These are phyloP conservation scores for Trypanosoma boissoni DNA, from an alignment of 208 protist species.

Conservation along the genomic window DNA sequence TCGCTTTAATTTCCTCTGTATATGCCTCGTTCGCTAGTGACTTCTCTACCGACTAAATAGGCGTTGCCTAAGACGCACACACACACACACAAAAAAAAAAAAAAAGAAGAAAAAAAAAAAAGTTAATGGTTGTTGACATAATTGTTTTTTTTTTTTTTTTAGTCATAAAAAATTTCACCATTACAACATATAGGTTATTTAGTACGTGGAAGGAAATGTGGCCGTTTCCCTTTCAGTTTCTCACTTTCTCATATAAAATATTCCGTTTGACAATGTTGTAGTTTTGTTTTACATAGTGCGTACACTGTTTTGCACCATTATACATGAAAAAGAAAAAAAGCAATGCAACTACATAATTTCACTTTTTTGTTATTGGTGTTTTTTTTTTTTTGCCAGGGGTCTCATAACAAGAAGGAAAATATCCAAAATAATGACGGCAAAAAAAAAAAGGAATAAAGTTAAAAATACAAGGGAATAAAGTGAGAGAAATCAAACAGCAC, in stretches of 20 bases:
- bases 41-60: background rate
- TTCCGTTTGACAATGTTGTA: too few relatives aligned
- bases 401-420: background rate
- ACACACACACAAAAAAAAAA: constrained; percentile 3
- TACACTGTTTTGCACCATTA: too few relatives aligned
- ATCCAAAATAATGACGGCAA: background rate
- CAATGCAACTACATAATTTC: background rate
- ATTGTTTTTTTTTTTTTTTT: constrained; percentile 10
- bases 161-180: constrained; percentile 11
- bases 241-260: too few relatives aligned
- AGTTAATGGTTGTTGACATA: background rate
- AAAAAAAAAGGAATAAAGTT: background rate
- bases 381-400: constrained; percentile 8
- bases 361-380: background rate
- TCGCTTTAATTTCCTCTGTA: background rate
- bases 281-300: too few relatives aligned
- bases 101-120: background rate
- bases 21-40: background rate
- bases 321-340: background rate
- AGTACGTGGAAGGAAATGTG: too few relatives aligned
- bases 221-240: too few relatives aligned
- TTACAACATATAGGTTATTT: too few relatives aligned
- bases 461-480: background rate
- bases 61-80: background rate
- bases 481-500: too few relatives aligned